Evolutionary conservation across 768 basidiomycete species (phyloP).

Genomic region (Pholiota microspora): DNA sequence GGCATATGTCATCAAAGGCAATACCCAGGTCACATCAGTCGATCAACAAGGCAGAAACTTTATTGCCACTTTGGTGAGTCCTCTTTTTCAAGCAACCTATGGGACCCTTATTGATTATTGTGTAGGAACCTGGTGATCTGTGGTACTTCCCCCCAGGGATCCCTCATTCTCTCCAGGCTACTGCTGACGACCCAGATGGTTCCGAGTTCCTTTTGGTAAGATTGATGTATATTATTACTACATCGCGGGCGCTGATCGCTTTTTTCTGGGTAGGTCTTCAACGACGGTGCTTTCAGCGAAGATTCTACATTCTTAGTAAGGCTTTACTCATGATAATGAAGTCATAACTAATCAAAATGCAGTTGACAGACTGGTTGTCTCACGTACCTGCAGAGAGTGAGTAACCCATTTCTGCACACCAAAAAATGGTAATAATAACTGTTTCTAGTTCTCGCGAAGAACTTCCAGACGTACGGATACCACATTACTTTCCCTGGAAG

Average conservation of each 20-base stretch:
- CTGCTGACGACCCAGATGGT: conserved; percentile 41
- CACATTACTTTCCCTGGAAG: neutral
- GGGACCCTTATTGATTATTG: conserved; percentile 2
- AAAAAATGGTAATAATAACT: conserved; percentile 20
- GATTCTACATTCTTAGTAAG: conserved; percentile 39
- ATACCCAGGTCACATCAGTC: conserved; percentile 44
- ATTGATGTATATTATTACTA: neutral
- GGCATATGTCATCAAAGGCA: conserved; percentile 52
- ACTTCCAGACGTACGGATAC: conserved; percentile 33
- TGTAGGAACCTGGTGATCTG: conserved; percentile 34
- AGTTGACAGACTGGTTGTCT: conserved; percentile 63
- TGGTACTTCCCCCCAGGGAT: conserved; percentile 60
- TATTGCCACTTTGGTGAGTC: conserved; percentile 46
- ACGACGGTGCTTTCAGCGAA: conserved; percentile 45
- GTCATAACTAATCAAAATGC: conserved; percentile 25
- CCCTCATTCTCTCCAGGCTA: conserved; percentile 56
- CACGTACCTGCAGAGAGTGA: conserved; percentile 37
- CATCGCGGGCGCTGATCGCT: neutral
- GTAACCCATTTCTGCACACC: neutral
- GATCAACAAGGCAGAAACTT: conserved; percentile 51
- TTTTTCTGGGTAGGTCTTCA: conserved; percentile 25
- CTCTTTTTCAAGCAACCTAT: neutral
- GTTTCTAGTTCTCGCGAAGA: conserved; percentile 51
- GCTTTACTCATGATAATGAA: neutral
- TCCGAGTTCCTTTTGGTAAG: conserved; percentile 47